Base-by-base conservation (phyloP, 306 rosid genomes). In the Prosopis cineraria region DNA sequence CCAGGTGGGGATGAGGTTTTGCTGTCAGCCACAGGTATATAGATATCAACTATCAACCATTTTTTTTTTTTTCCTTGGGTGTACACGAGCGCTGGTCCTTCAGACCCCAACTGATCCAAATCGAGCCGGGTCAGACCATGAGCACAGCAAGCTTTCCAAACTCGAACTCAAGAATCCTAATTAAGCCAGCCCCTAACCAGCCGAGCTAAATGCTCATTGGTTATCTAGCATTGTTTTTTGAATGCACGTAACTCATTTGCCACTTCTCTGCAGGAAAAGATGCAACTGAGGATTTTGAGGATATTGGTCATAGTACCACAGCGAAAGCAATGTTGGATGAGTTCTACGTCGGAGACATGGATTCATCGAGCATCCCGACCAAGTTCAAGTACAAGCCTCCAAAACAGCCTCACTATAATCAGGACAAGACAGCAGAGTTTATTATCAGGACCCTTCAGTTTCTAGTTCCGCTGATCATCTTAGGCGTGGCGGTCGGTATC, bases 1-100 rank as follows among this genome's bases (percentile, higher is more conserved):
- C 98, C 96, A 41, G 98, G 98, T 55, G 98, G 98, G 16, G 98
- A 88, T 78, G 98, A 93, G 25, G 96, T 93, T 76, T 68, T 93
- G 75, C 25, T 91, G 81, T 77, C 94, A 10, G 78, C 83, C 67
- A 81, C 90, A 86, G 98, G 97, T 93, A 79, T 20, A n/a, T 40
- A 66, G 9, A 82, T 33, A 19, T 69, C 41, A 44, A 1, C 14
- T 34, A 19, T 8, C 31, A 55, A 34, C 5, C 37, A 34, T 34
- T 34, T 3, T 34, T 34, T 34, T 3, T 34, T n/a, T n/a, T n/a
- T n/a, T n/a, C n/a, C n/a, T n/a, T n/a, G 37, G 5, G 5, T 34
- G 37, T 6, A 34, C 37, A 34, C 5, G 37, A 6, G 37, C 5
- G 37, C 37, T 34, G 5, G 37, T 34, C 5, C 37, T 3, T 34